phyloP scores from a whole-genome alignment of 108 stramenopile genomes.

The Nitzschia palea region DNA sequence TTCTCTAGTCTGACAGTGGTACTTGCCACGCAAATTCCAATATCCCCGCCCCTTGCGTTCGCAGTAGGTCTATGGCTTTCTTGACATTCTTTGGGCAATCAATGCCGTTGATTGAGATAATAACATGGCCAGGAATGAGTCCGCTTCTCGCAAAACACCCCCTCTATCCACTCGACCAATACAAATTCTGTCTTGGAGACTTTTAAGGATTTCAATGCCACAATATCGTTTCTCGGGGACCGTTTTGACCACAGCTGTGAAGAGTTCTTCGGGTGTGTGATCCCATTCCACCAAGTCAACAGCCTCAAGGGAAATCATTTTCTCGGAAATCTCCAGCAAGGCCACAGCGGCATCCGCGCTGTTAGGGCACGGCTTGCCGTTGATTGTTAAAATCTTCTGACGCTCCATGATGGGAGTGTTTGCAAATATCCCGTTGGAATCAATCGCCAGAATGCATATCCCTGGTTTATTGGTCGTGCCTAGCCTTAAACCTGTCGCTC shows the following conservation, averaged over 20 bases:
- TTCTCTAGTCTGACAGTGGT: not conserved
- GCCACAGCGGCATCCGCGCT: not conserved
- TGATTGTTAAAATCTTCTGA: conserved; percentile 3
- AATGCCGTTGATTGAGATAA: conserved; percentile 5
- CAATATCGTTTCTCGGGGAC: too few relatives aligned
- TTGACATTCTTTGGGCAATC: not conserved
- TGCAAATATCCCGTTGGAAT: not conserved
- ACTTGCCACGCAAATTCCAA: not conserved
- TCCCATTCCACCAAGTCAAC: not conserved
- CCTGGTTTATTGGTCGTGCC: not conserved
- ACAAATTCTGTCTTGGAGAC: not conserved
- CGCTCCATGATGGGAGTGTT: not conserved
- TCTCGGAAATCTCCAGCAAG: not conserved
- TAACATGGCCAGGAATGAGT: not conserved
- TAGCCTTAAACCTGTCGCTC: not conserved
- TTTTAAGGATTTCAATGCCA: not conserved
- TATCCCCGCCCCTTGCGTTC: not conserved
- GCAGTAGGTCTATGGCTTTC: not conserved
- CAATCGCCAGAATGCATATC: not conserved
- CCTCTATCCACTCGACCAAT: not conserved
- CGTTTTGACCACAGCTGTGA: not conserved
- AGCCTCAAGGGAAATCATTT: not conserved
- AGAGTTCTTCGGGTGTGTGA: not conserved
- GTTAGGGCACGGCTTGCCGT: not conserved
- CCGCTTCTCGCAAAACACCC: not conserved